Conservation (phyloP, 257 asterid genomes). For the Echium plantagineum region DNA sequence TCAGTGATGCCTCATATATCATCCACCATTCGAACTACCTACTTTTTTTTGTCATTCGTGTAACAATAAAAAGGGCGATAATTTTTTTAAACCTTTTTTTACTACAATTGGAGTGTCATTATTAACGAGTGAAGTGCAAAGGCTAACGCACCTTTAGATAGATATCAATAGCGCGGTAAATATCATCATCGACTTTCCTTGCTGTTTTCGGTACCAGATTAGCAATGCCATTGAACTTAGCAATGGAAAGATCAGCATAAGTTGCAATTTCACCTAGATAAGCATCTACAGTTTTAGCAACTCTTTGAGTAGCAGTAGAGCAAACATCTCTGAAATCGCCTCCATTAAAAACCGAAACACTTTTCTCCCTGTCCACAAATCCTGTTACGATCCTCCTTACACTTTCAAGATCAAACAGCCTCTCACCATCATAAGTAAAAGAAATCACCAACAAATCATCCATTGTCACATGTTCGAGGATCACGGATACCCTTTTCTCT, state of each 20-base stretch:
- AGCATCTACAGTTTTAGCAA: slow-evolving; percentile 72
- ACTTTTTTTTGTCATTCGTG: no score
- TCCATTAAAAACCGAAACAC: slow-evolving; percentile 57
- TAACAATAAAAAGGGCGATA: neutral
- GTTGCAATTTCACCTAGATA: slow-evolving; percentile 77
- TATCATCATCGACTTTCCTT: slow-evolving; percentile 77
- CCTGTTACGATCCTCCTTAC: slow-evolving; percentile 72
- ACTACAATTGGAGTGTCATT: no score
- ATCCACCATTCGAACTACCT: no score
- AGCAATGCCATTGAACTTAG: slow-evolving; percentile 85
- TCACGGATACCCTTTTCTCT: slow-evolving; percentile 54
- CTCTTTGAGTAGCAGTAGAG: slow-evolving; percentile 57
- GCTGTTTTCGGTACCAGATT: slow-evolving; percentile 68
- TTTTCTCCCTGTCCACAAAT: slow-evolving; percentile 75
- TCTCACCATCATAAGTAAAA: slow-evolving; percentile 70
- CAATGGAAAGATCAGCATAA: slow-evolving; percentile 48
- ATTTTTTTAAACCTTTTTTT: no score
- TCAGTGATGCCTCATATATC: no score
- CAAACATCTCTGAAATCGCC: slow-evolving; percentile 55
- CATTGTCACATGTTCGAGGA: slow-evolving; percentile 61
- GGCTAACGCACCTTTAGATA: slow-evolving; percentile 49
- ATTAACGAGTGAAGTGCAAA: no score
- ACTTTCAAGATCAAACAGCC: slow-evolving; percentile 76
- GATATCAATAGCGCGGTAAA: slow-evolving; percentile 83
- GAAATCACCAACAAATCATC: slow-evolving; percentile 69